phyloP scores from a whole-genome alignment of 2,329 filamentous ascomycete species.

The Stemphylium vesicarium region DNA sequence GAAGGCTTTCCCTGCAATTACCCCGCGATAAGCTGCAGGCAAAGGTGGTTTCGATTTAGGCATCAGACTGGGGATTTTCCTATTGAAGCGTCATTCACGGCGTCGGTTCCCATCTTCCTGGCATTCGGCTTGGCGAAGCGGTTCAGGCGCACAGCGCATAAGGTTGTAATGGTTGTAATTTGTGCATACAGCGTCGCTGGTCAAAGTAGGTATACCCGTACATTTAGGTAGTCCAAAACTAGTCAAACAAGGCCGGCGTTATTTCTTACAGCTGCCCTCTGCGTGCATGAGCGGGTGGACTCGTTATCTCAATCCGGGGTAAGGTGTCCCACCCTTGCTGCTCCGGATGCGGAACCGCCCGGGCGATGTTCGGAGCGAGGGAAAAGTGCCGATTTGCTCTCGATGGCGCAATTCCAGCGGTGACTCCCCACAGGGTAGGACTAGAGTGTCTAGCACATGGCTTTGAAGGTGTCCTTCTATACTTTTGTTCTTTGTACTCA shows the following conservation, averaged over 20 bases:
- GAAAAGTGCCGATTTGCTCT: constrained; percentile 32
- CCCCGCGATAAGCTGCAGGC: constrained; percentile 38
- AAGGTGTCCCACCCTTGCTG: constrained; percentile 15
- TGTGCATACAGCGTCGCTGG: not conserved
- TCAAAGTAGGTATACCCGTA: constrained; percentile 14
- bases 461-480: constrained; percentile 14
- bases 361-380: constrained; percentile 30
- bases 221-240: constrained; percentile 5
- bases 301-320: constrained; percentile 26
- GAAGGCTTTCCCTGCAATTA: constrained; percentile 56
- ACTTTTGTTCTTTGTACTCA: constrained; percentile 8
- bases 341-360: constrained; percentile 8
- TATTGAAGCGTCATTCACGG: not conserved
- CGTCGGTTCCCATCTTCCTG: not conserved
- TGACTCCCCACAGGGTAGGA: constrained; percentile 40
- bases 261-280: not conserved
- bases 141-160: constrained; percentile 4
- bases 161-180: constrained; percentile 6
- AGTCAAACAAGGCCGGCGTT: not conserved
- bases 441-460: constrained; percentile 35
- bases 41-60: not conserved
- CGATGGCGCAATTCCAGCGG: constrained; percentile 45
- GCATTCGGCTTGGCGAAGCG: constrained; percentile 11
- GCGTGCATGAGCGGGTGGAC: constrained; percentile 4
- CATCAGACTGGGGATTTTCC: not conserved